These are phyloP conservation scores for Colletotrichum navitas DNA, from an alignment of 2,329 filamentous ascomycete genomes.

Conservation along the genomic window DNA sequence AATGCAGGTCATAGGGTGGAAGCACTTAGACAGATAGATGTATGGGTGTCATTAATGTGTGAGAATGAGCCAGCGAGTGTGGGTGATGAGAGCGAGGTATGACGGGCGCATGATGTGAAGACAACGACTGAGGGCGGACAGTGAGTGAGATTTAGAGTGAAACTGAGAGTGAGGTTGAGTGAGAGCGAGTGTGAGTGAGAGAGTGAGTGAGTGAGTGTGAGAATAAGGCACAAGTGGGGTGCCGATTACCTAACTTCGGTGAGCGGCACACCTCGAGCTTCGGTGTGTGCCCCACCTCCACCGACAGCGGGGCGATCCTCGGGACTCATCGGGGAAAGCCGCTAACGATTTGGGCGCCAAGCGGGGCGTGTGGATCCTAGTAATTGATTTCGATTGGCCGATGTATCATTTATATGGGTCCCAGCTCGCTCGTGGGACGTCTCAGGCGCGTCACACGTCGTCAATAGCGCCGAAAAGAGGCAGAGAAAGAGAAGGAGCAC, in stretches of 20 bases:
- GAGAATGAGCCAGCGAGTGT: neutral
- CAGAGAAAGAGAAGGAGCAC: slow-evolving; percentile 11
- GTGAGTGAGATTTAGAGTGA: too few species aligned
- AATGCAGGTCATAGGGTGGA: too few species aligned
- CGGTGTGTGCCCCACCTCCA: neutral
- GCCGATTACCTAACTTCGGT: slow-evolving; percentile 23
- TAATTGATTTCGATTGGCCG: neutral
- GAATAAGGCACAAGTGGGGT: neutral
- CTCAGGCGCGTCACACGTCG: slow-evolving; percentile 40
- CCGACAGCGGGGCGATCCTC: neutral
- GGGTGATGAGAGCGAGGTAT: too few species aligned
- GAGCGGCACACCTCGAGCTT: neutral
- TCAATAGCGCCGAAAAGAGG: slow-evolving; percentile 10
- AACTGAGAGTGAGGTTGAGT: neutral
- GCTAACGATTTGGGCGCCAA: neutral
- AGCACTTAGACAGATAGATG: neutral
- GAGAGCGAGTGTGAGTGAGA: neutral
- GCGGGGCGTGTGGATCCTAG: neutral
- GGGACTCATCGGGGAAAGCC: slow-evolving; percentile 34
- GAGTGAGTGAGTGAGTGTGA: neutral
- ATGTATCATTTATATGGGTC: neutral
- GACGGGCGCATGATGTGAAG: too few species aligned
- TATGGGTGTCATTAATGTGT: neutral
- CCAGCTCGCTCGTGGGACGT: slow-evolving; percentile 33
- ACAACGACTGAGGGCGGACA: too few species aligned